A percentile compares a stretch with the other conserved stretches of the same genome.
These are phyloP conservation scores for Austroboletus eburneus DNA, from an alignment of 768 basidiomycete genomes.

Conservation along the genomic window DNA sequence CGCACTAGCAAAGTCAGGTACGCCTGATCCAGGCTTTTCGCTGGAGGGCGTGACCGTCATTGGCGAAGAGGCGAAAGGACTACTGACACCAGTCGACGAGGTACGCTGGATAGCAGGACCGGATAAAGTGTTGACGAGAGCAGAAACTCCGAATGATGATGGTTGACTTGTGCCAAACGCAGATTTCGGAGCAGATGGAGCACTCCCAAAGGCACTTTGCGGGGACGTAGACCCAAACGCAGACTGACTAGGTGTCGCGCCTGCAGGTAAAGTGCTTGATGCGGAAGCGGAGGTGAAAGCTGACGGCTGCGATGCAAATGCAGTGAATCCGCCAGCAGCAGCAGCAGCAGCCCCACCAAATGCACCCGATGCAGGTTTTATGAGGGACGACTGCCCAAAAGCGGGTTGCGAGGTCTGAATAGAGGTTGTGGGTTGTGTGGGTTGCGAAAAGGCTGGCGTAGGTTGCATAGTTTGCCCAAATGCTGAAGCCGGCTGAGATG, in stretches of 20 bases:
- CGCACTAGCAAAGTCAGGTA: constrained; percentile 35
- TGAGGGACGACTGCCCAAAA: constrained; percentile 38
- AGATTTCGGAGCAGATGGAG: constrained; percentile 14
- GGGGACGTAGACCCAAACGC: constrained; percentile 16
- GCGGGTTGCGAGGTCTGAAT: constrained; percentile 33
- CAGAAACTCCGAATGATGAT: constrained; percentile 27
- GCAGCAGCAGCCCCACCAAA: constrained; percentile 47
- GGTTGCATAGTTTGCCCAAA: constrained; percentile 29
- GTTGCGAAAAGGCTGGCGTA: constrained; percentile 27
- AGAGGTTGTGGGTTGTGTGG: constrained; percentile 31
- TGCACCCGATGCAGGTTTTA: constrained; percentile 49
- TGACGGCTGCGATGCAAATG: constrained; percentile 47
- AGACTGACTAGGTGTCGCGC: constrained; percentile 13
- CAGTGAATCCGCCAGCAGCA: constrained; percentile 44
- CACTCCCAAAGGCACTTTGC: constrained; percentile 20
- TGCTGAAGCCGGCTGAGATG: constrained; percentile 25
- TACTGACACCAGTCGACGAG: constrained; percentile 17
- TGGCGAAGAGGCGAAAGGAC: constrained; percentile 27
- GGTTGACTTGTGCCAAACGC: constrained; percentile 13
- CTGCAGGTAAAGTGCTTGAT: constrained; percentile 3
- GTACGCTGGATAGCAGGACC: constrained; percentile 14
- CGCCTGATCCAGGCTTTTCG: constrained; percentile 19
- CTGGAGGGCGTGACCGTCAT: constrained; percentile 19
- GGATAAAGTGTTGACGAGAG: constrained; percentile 16
- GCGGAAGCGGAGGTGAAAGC: constrained; percentile 32